Percentiles rank a stretch among this genome's conserved stretches.
Evolutionary conservation across 2,329 filamentous ascomycete species (phyloP).

Genomic region (Parastagonospora nodorum): DNA sequence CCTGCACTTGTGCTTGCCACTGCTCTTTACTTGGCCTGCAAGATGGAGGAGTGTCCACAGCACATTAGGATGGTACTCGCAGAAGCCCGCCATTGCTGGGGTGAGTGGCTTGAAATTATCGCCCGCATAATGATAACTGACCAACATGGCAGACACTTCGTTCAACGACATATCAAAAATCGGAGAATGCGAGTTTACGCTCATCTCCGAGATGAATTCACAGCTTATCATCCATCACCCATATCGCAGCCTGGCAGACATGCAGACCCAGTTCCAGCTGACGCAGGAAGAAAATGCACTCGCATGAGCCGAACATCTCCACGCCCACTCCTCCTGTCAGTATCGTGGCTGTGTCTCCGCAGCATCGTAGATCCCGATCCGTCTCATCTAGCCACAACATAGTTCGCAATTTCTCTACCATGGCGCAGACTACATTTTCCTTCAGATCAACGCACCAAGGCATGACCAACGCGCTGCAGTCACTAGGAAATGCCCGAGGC

Average conservation of each 20-base stretch:
- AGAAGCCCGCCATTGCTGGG: slow-evolving; percentile 75
- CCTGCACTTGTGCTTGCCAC: slow-evolving; percentile 93
- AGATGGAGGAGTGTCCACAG: slow-evolving; percentile 97
- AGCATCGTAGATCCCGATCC: slow-evolving; percentile 31
- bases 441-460: slow-evolving; percentile 52
- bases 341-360: slow-evolving; percentile 25
- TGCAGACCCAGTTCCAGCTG: slow-evolving; percentile 72
- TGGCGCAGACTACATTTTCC: slow-evolving; percentile 45
- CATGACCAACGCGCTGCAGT: slow-evolving; percentile 46
- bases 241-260: slow-evolving; percentile 76
- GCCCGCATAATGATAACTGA: slow-evolving; percentile 5
- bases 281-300: slow-evolving; percentile 78
- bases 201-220: slow-evolving; percentile 89
- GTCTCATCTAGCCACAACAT: slow-evolving; percentile 11
- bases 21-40: slow-evolving; percentile 91
- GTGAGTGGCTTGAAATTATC: slow-evolving; percentile 18
- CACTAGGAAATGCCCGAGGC: slow-evolving; percentile 38
- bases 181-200: slow-evolving; percentile 90
- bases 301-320: slow-evolving; percentile 64
- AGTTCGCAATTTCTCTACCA: slow-evolving; percentile 16
- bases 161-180: slow-evolving; percentile 75
- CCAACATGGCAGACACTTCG: slow-evolving; percentile 32
- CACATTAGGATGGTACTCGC: slow-evolving; percentile 90
- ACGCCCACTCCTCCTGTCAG: slow-evolving; percentile 17
- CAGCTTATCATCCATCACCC: slow-evolving; percentile 91